phyloP scores from a whole-genome alignment of 2,329 filamentous ascomycete genomes.

The Phaeosphaeriaceae sp. region DNA sequence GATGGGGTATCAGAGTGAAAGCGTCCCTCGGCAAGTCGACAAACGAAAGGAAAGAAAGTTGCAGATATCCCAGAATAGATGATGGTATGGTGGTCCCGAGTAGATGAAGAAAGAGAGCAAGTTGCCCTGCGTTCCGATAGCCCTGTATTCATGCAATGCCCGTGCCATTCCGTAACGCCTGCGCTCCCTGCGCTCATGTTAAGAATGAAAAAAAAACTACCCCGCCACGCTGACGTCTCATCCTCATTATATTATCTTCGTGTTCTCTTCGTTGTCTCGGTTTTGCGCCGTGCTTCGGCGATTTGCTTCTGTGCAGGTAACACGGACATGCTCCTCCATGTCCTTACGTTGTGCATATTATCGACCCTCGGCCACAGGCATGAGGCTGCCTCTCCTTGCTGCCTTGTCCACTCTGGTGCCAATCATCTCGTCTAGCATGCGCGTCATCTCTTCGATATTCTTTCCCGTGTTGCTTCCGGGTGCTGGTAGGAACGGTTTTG shows the following conservation, averaged over 20 bases:
- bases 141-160: constrained; percentile 4
- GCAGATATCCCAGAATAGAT: neutral
- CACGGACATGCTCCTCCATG: constrained; percentile 8
- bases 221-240: constrained; percentile 23
- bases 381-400: constrained; percentile 54
- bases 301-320: constrained; percentile 4
- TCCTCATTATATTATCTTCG: constrained; percentile 32
- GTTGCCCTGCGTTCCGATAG: constrained; percentile 3
- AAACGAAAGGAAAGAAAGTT: constrained; percentile 14
- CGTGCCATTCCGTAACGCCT: constrained; percentile 23
- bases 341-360: constrained; percentile 13
- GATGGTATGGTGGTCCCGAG: constrained; percentile 6
- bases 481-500: constrained; percentile 24
- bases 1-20: constrained; percentile 43
- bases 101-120: constrained; percentile 4
- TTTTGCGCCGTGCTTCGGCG: constrained; percentile 4
- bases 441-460: constrained; percentile 90
- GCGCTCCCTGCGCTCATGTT: constrained; percentile 12
- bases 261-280: constrained; percentile 11
- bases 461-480: constrained; percentile 52
- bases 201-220: constrained; percentile 14
- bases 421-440: constrained; percentile 96
- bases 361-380: constrained; percentile 26
- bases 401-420: constrained; percentile 73
- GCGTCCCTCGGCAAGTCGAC: constrained; percentile 17